A percentile compares a stretch with the other conserved stretches of the same genome.
These are phyloP conservation scores for Exobasidium cylindrosporum DNA, from an alignment of 1,284 basidiomycete genomes.

Conservation along the genomic window DNA sequence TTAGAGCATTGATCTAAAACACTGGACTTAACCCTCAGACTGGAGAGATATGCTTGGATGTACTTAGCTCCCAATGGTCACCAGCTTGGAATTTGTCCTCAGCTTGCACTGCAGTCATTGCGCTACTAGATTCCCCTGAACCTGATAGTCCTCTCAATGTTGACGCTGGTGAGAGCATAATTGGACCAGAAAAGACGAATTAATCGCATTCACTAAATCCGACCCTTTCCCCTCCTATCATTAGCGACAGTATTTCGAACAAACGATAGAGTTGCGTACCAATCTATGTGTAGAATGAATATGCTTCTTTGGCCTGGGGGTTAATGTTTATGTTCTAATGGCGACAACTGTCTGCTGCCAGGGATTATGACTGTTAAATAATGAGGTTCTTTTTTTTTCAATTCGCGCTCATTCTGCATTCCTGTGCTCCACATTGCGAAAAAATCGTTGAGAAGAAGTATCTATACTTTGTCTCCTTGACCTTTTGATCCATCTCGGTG, in stretches of 20 bases:
- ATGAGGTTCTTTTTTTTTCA: no score
- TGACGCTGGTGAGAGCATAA: constrained; percentile 34
- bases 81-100: constrained; percentile 54
- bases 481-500: no score
- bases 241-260: constrained; percentile 17
- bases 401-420: no score
- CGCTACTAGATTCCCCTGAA: constrained; percentile 51
- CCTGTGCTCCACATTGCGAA: no score
- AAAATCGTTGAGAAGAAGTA: no score
- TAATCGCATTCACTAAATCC: not conserved
- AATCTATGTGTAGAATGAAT: constrained; percentile 14
- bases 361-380: no score
- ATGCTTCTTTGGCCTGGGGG: constrained; percentile 8
- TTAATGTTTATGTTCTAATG: no score
- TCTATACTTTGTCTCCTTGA: no score
- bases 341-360: no score
- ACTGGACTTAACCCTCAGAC: no score
- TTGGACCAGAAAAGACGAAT: not conserved
- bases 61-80: constrained; percentile 51
- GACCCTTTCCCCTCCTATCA: constrained; percentile 1
- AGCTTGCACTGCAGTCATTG: constrained; percentile 48
- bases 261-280: constrained; percentile 13
- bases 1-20: not conserved
- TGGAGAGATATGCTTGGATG: constrained; percentile 55
- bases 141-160: constrained; percentile 54